These are phyloP conservation scores for Ascochyta rabiei DNA, from an alignment of 2,329 filamentous ascomycete genomes.

Conservation along the genomic window DNA sequence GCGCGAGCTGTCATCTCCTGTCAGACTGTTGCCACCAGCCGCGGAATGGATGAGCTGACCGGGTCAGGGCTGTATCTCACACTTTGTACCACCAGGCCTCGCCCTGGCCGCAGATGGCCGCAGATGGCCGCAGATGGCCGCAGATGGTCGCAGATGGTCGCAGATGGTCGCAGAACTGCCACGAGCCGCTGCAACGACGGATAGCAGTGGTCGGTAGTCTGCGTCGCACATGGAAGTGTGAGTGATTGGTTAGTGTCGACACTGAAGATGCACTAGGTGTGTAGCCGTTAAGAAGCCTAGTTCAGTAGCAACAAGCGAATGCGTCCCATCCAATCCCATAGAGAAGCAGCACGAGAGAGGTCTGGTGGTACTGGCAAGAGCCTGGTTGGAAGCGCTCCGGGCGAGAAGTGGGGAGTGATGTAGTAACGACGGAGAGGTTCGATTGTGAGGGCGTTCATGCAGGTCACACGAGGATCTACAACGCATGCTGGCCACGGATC, in stretches of 20 bases:
- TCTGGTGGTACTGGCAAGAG: background rate
- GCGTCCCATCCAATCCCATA: background rate
- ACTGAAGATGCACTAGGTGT: background rate
- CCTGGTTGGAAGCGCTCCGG: background rate
- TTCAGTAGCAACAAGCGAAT: background rate
- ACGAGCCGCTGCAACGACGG: conserved; percentile 1
- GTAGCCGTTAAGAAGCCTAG: background rate
- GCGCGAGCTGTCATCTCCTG: conserved; percentile 22
- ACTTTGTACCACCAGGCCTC: conserved; percentile 14
- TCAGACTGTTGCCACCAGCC: conserved; percentile 4
- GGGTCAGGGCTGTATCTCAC: conserved; percentile 15
- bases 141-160: too few relatives aligned
- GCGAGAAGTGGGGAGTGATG: background rate
- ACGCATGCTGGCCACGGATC: conserved; percentile 3
- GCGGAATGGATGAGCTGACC: background rate
- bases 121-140: background rate
- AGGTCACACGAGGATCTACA: conserved; percentile 9
- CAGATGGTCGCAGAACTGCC: background rate
- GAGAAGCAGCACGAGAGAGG: background rate
- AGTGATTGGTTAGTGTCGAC: background rate
- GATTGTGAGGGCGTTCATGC: conserved; percentile 1
- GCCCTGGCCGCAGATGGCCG: conserved; percentile 9
- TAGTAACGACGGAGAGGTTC: conserved; percentile 3
- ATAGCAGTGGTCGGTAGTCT: background rate
- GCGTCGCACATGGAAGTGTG: background rate